A percentile compares a stretch with the other conserved stretches of the same genome.
These are phyloP conservation scores for Inonotus obliquus DNA, from an alignment of 1,284 basidiomycete genomes.

Conservation along the genomic window DNA sequence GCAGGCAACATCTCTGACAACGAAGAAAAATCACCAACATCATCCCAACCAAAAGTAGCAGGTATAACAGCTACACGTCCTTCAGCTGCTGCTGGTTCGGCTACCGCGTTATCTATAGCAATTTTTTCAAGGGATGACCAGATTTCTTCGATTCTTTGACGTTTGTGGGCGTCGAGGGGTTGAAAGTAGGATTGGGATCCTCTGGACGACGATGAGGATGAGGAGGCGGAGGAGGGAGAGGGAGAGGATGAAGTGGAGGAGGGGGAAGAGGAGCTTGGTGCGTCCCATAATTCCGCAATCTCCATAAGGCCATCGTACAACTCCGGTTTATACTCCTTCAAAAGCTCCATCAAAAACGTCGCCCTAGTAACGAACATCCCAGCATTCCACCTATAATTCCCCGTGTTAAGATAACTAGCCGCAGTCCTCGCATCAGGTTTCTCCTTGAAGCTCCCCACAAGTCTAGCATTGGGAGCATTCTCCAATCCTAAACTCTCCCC, in stretches of 20 bases:
- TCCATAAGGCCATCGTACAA: slow-evolving; percentile 57
- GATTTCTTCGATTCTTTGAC: slow-evolving; percentile 55
- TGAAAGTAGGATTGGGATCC: too few relatives aligned
- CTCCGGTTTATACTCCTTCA: slow-evolving; percentile 69
- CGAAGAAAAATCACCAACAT: slow-evolving; percentile 83
- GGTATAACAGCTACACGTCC: slow-evolving; percentile 79
- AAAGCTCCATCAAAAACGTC: slow-evolving; percentile 58
- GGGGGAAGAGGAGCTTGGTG: background rate
- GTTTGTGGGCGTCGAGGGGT: too few relatives aligned
- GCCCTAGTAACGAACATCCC: slow-evolving; percentile 85
- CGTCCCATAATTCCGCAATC: slow-evolving; percentile 68
- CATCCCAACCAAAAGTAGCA: slow-evolving; percentile 86
- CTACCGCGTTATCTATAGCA: slow-evolving; percentile 78
- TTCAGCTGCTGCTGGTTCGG: slow-evolving; percentile 71
- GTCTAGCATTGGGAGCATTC: slow-evolving; percentile 73
- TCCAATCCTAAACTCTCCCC: slow-evolving; percentile 62
- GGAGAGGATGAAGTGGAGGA: background rate
- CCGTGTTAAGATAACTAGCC: slow-evolving; percentile 75
- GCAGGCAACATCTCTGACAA: slow-evolving; percentile 76
- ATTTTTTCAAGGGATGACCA: slow-evolving; percentile 79
- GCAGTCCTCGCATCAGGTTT: slow-evolving; percentile 81
- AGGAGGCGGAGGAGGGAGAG: too few relatives aligned
- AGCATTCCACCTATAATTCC: slow-evolving; percentile 82
- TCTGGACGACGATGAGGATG: too few relatives aligned
- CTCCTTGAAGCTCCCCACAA: slow-evolving; percentile 79